Base-by-base conservation (phyloP, 1,284 basidiomycete genomes). In the Volvariella surrecta region DNA sequence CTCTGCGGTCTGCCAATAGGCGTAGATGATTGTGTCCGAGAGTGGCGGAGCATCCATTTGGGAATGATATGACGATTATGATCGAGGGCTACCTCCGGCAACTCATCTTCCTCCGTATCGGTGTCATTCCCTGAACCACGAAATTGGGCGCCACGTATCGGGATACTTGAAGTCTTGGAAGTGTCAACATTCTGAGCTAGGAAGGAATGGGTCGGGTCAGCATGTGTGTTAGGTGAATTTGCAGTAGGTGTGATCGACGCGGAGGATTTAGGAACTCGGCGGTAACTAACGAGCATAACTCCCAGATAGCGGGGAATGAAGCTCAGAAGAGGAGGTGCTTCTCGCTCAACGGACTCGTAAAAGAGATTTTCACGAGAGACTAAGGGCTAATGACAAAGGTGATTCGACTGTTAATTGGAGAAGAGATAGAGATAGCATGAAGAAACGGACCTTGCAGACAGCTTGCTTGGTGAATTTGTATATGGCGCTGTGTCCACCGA, bases 381-480 rank as follows among this genome's bases (percentile, higher is more conserved):
- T 7, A 99, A 78, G 15, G 95, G 95, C 91, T 95, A 59, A 31
- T 38, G 35, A 49, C 45, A 44, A 39, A 45, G 47, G 41, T 45
- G 41, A 53, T 43, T 48, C 45, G 39, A 32, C 44, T 38, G 20
- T 31, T 17, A 53, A 43, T 38, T 44, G 40, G 37, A 46, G 38
- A 42, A 50, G 47, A 59, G 45, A 50, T 37, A 49, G 49, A 40
- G 49, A 53, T 53, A 50, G 49, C 32, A 47, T 39, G 39, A 42
- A 37, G 45, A 41, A 34, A 32, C 46, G 48, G 48, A 94, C 92
- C 79, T 99, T 99, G 74, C 95, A 99, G 15, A 99, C 93, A 8
- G 96, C 95, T 44, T 93, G 79, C 54, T 92, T 91, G 1, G 95
- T 98, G 57, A 99, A 99, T 60, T 94, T 94, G 67, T 99, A 99